Evolutionary conservation across 208 protist genomes (phyloP), one percentile per base, ranked within the genome.

Genomic region (Leishmania tropica): DNA sequence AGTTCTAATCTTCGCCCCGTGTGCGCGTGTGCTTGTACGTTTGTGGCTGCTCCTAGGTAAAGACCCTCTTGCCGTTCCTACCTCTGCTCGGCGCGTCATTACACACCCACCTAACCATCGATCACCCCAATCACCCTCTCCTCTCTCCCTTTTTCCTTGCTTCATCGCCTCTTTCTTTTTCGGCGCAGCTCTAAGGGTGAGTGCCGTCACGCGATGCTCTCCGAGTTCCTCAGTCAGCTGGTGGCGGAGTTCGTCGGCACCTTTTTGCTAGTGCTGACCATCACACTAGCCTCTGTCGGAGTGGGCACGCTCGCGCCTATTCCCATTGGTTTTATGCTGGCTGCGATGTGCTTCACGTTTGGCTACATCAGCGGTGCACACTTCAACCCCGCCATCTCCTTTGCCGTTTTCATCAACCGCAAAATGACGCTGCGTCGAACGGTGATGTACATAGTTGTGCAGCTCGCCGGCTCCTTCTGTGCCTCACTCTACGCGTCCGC

Each of bases 331-430:
- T 98, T 98, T 70, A 94, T 94, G 86, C 84, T 96, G 7, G 87
- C 91, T 1, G 94, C 96, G 7, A 93, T 98, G 88, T 94, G 93
- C 80, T 98, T 98, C 84, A 92, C 94, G 42, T 98, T 98, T 80
- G 95, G 93, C 75, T 96, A 98, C 87, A 94, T 98, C 65, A 96
- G 92, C 79, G 96, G 96, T 13, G 97, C 95, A 4, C 95, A 98
- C 85, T 98, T 98, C 83, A 98, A 98, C 80, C 97, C 97, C 0
- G 96, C 95, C 51, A 93, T 98, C 53, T 93, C 95, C 35, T 98
- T 98, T 80, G 93, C 94, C 64, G 92, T 90, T 15, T 94, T 96
- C 77, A 88, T 98, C 62, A 97, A 94, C 62, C 81, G 94, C 42
- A 93, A 94, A 64, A 96, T 96, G 80, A 84, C 90, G 15, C 75